Evolutionary conservation across 352 stramenopile genomes (phyloP).

Genomic region (Globisporangium spinosum): DNA sequence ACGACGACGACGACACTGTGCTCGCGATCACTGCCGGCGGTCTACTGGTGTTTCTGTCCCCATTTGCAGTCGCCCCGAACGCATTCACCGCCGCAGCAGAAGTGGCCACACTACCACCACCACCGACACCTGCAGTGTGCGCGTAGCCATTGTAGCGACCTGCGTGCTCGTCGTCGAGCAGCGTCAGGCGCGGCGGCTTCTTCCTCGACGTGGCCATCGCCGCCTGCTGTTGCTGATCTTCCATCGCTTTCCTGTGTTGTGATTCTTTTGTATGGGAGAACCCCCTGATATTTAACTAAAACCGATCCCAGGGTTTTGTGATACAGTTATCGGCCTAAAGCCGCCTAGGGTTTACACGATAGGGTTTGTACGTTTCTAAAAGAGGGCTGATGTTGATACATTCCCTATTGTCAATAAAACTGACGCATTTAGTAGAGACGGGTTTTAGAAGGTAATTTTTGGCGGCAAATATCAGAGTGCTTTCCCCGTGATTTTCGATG

Average conservation of each 20-base stretch:
- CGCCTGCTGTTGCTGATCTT: neutral
- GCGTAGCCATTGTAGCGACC: slow-evolving; percentile 25
- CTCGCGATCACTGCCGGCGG: neutral
- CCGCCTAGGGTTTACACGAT: too few relatives aligned
- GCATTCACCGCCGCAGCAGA: neutral
- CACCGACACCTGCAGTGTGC: neutral
- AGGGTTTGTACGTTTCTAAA: too few relatives aligned
- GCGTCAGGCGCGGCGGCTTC: slow-evolving; percentile 18
- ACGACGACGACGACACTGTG: neutral
- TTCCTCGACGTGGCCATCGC: neutral
- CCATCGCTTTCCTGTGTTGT: neutral
- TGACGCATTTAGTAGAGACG: too few relatives aligned
- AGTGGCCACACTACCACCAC: neutral
- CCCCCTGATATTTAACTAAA: too few relatives aligned
- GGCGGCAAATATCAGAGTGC: too few relatives aligned
- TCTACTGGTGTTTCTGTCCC: neutral
- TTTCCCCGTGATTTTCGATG: too few relatives aligned
- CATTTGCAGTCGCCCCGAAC: neutral
- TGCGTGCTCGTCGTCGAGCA: neutral
- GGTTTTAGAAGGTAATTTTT: too few relatives aligned
- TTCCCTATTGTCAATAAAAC: too few relatives aligned
- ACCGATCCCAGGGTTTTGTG: too few relatives aligned
- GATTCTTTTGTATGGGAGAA: neutral
- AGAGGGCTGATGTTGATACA: too few relatives aligned
- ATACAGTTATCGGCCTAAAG: too few relatives aligned